These are phyloP conservation scores for Pochonia chlamydosporia DNA, from an alignment of 2,329 filamentous ascomycete species.

Conservation along the genomic window DNA sequence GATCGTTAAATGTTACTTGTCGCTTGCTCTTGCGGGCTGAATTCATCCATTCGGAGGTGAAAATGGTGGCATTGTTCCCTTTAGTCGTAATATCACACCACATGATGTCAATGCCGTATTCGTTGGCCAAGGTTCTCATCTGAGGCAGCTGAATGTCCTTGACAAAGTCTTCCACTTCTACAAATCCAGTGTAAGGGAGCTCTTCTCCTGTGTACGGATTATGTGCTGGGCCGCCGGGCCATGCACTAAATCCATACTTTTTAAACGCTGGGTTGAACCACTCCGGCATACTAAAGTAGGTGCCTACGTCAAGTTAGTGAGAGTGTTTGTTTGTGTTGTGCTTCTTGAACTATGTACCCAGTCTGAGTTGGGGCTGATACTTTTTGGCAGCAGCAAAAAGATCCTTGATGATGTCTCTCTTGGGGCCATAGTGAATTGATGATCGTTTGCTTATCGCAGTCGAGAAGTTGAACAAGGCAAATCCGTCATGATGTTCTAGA, in stretches of 20 bases:
- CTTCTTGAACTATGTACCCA: not conserved
- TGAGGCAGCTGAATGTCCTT: constrained; percentile 37
- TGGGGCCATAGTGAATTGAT: constrained; percentile 33
- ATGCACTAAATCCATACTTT: constrained; percentile 27
- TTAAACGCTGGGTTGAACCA: constrained; percentile 42
- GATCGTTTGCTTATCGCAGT: constrained; percentile 27
- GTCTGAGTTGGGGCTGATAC: constrained; percentile 3
- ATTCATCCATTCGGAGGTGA: constrained; percentile 32
- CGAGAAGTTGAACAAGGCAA: constrained; percentile 32
- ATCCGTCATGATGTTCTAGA: constrained; percentile 41
- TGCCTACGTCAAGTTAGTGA: constrained; percentile 22
- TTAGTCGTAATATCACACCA: constrained; percentile 35
- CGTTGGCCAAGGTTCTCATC: constrained; percentile 35
- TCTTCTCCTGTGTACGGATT: constrained; percentile 35
- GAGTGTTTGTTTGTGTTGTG: not conserved
- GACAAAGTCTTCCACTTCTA: constrained; percentile 33
- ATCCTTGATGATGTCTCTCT: constrained; percentile 19
- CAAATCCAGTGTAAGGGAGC: constrained; percentile 34
- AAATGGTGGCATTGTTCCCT: not conserved
- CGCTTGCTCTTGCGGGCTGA: constrained; percentile 28
- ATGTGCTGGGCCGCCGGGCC: constrained; percentile 20
- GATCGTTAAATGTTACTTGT: constrained; percentile 48
- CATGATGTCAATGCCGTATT: constrained; percentile 39
- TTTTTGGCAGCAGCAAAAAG: constrained; percentile 28
- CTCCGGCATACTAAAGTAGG: constrained; percentile 43